phyloP scores from a whole-genome alignment of 768 basidiomycete genomes.

The Rhizopogon vesiculosus region DNA sequence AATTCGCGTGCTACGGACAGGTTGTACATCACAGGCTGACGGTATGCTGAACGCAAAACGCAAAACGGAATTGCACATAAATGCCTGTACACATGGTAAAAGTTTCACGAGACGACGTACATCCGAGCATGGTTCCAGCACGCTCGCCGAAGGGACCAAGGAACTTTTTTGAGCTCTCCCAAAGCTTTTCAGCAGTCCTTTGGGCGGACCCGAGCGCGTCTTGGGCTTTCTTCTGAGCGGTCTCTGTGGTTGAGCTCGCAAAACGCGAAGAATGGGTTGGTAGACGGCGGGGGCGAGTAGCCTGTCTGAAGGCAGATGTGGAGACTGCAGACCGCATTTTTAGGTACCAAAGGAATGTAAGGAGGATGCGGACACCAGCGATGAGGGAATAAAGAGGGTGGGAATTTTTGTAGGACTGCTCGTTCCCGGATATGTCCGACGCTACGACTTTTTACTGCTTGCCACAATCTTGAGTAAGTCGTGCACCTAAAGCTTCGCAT shows the following conservation, averaged over 20 bases:
- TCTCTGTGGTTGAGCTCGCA: constrained; percentile 39
- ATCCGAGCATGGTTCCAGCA: constrained; percentile 52
- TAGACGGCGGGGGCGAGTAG: constrained; percentile 9
- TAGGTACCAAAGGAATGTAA: constrained; percentile 2
- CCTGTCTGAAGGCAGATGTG: constrained; percentile 20
- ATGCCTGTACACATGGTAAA: neutral
- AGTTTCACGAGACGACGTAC: constrained; percentile 28
- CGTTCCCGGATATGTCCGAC: constrained; percentile 9
- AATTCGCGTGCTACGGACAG: constrained; percentile 72
- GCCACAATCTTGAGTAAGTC: no score
- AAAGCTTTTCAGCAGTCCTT: constrained; percentile 49
- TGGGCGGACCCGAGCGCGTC: constrained; percentile 57
- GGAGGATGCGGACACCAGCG: neutral
- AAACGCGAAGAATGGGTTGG: constrained; percentile 28
- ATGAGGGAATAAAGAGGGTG: constrained; percentile 11
- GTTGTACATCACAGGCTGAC: constrained; percentile 76
- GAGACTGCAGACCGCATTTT: constrained; percentile 21
- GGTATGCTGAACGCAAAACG: constrained; percentile 48
- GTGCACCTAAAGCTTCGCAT: no score
- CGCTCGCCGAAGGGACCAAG: constrained; percentile 49
- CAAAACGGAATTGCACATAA: neutral
- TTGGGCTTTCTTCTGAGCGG: constrained; percentile 67
- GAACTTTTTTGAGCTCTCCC: constrained; percentile 44
- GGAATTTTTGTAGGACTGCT: neutral
- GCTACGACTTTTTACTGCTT: neutral